Conservation (phyloP, 805 yeast species). For the Saturnispora serradocipensis region DNA sequence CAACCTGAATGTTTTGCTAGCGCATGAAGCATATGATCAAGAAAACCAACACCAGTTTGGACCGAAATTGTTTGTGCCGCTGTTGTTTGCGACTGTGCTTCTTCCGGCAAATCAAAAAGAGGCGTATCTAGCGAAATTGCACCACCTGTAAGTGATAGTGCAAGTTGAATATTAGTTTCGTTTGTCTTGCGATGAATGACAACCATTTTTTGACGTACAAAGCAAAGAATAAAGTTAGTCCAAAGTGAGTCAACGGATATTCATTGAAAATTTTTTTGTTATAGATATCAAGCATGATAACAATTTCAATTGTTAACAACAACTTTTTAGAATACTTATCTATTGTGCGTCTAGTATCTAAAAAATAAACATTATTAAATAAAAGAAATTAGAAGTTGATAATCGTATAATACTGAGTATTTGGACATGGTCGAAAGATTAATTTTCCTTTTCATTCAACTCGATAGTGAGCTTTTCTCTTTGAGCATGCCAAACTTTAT, state of each 20-base stretch:
- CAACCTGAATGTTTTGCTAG: slow-evolving; percentile 95
- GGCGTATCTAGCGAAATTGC: slow-evolving; percentile 38
- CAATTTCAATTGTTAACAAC: background rate
- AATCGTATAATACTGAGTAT: background rate
- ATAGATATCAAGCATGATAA: background rate
- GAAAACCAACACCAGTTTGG: slow-evolving; percentile 88
- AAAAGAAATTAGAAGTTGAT: background rate
- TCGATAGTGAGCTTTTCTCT: slow-evolving; percentile 15
- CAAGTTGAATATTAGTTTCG: slow-evolving; percentile 88
- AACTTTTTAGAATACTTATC: background rate
- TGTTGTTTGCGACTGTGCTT: slow-evolving; percentile 32
- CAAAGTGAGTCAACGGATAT: background rate
- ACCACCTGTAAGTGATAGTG: slow-evolving; percentile 81
- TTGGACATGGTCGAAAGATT: background rate
- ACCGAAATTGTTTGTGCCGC: slow-evolving; percentile 65
- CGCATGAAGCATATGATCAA: slow-evolving; percentile 97
- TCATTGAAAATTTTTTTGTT: background rate
- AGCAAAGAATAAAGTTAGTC: background rate
- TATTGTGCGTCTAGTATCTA: background rate
- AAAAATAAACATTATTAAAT: too few species aligned
- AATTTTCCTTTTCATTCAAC: background rate
- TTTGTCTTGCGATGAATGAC: slow-evolving; percentile 66
- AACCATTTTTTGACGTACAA: slow-evolving; percentile 25
- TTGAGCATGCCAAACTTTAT: slow-evolving; percentile 25
- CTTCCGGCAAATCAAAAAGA: slow-evolving; percentile 43